A percentile compares a stretch with the other conserved stretches of the same genome.
phyloP scores from a whole-genome alignment of 1,284 basidiomycete species.

The Tremellales sp. region DNA sequence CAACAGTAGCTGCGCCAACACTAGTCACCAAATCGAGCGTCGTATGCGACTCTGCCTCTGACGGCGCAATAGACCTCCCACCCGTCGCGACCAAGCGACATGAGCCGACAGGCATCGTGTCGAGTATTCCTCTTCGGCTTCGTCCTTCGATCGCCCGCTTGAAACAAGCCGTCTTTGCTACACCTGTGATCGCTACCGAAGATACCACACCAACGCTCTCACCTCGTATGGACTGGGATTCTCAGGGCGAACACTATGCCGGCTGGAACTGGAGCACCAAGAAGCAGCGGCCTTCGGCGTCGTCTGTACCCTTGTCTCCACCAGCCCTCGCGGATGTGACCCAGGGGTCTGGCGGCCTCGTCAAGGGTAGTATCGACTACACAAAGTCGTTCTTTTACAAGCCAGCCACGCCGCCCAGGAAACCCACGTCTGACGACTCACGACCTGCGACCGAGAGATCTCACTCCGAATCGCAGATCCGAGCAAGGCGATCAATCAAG shows the following conservation, averaged over 20 bases:
- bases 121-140: conserved; percentile 22
- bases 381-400: conserved; percentile 49
- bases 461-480: neutral
- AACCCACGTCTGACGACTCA: conserved; percentile 2
- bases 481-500: conserved; percentile 40
- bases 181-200: neutral
- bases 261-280: conserved; percentile 27
- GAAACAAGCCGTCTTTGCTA: conserved; percentile 22
- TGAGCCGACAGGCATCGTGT: conserved; percentile 2
- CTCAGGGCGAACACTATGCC: conserved; percentile 32
- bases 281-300: neutral
- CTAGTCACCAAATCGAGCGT: conserved; percentile 34
- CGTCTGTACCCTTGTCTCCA: neutral
- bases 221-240: conserved; percentile 37
- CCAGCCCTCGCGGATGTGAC: no score
- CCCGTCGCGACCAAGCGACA: conserved; percentile 24
- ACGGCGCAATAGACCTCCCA: conserved; percentile 43
- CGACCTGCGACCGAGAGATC: neutral
- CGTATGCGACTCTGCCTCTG: conserved; percentile 42
- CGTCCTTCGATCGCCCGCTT: conserved; percentile 34
- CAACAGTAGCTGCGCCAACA: conserved; percentile 31
- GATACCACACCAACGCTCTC: conserved; percentile 22
- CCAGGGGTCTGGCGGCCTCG: neutral
- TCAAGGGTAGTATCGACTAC: conserved; percentile 34
- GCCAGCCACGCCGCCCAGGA: conserved; percentile 40